Percentiles rank a stretch among this genome's conserved stretches.
Conservation (phyloP, 2,329 filamentous ascomycete genomes). For the Hymenoscyphus scutula region DNA sequence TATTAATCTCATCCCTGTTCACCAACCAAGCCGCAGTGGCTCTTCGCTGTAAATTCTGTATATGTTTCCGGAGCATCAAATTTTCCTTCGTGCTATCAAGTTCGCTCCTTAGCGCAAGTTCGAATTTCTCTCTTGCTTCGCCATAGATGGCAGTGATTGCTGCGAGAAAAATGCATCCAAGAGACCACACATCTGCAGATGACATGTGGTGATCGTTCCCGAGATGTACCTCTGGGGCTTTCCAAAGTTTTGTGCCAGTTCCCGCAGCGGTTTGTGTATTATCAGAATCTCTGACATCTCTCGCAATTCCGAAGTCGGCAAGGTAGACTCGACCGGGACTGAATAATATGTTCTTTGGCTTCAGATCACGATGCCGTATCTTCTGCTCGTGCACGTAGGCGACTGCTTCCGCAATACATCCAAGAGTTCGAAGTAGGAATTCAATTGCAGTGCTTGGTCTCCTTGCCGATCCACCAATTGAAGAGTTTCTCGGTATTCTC, state of each 20-base stretch:
- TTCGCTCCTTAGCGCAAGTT: conserved; percentile 38
- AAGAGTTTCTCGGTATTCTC: neutral
- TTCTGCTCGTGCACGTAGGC: conserved; percentile 34
- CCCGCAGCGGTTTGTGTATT: conserved; percentile 44
- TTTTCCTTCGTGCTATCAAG: conserved; percentile 38
- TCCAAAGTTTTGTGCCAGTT: conserved; percentile 44
- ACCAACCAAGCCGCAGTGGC: conserved; percentile 20
- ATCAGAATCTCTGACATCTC: conserved; percentile 46
- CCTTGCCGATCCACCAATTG: neutral
- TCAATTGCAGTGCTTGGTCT: conserved; percentile 37
- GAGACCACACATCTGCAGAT: conserved; percentile 48
- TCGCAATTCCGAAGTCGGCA: conserved; percentile 49
- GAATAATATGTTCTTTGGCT: conserved; percentile 48
- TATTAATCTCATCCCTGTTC: conserved; percentile 19
- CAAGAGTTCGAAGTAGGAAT: conserved; percentile 44
- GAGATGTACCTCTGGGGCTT: conserved; percentile 44
- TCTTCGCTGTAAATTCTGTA: conserved; percentile 18
- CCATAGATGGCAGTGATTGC: conserved; percentile 46
- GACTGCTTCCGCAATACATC: conserved; percentile 40
- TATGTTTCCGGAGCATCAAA: conserved; percentile 19
- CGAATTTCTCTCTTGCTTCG: conserved; percentile 40
- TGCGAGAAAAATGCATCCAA: conserved; percentile 47
- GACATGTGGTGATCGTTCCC: conserved; percentile 45
- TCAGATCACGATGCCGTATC: conserved; percentile 48
- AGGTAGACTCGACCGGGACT: conserved; percentile 46